Conservation (phyloP, 1,139 yeast species). For the Blastobotrys serpentis region DNA sequence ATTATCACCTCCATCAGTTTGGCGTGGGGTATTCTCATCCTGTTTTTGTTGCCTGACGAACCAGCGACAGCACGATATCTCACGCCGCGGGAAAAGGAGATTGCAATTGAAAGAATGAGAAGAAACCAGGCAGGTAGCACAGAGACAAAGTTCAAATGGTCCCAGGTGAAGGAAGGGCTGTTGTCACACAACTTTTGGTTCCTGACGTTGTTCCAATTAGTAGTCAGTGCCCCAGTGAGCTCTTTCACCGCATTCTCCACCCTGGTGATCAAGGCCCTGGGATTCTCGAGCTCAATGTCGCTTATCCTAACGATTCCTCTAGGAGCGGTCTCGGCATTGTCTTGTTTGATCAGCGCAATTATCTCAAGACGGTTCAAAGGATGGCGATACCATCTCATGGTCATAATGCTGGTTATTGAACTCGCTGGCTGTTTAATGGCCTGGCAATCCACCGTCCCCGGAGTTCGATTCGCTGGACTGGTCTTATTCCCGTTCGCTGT, state of each 20-base stretch:
- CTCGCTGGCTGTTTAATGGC: slow-evolving; percentile 18
- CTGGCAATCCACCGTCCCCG: slow-evolving; percentile 20
- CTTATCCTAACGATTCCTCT: slow-evolving; percentile 42
- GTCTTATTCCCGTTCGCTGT: slow-evolving; percentile 16
- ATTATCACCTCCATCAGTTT: slow-evolving; percentile 15
- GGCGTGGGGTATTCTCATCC: slow-evolving; percentile 48
- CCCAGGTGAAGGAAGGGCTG: slow-evolving; percentile 42
- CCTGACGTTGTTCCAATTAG: slow-evolving; percentile 31
- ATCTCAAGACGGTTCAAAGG: slow-evolving; percentile 14
- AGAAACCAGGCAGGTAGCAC: slow-evolving; percentile 33
- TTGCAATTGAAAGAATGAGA: slow-evolving; percentile 16
- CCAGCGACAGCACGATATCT: slow-evolving; percentile 54
- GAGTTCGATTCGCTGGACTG: slow-evolving; percentile 19
- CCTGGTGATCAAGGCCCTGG: slow-evolving; percentile 31
- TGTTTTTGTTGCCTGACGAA: slow-evolving; percentile 50
- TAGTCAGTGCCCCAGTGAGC: slow-evolving; percentile 25
- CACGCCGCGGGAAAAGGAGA: slow-evolving; percentile 31
- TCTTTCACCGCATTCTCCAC: slow-evolving; percentile 25
- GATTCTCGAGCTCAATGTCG: slow-evolving; percentile 41
- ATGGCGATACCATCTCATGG: slow-evolving; percentile 14
- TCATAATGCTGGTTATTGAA: slow-evolving; percentile 13
- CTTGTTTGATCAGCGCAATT: slow-evolving; percentile 11
- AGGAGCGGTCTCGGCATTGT: slow-evolving; percentile 31
- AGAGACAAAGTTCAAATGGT: slow-evolving; percentile 46
- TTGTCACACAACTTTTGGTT: slow-evolving; percentile 34